Conservation (phyloP, 805 yeast genomes). For the Suhomyces vadensis region DNA sequence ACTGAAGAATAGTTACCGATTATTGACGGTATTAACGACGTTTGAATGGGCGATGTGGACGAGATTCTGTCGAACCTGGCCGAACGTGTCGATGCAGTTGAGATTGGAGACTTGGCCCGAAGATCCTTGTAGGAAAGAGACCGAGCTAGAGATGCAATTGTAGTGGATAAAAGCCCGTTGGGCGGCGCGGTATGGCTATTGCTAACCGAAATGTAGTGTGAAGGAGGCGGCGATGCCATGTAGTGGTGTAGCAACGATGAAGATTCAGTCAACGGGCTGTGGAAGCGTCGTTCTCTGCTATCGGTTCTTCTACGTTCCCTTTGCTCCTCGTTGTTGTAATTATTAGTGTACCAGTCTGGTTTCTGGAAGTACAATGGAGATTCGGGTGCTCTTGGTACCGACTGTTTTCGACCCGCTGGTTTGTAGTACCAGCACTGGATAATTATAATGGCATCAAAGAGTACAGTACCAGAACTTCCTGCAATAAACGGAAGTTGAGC, state of each 20-base stretch:
- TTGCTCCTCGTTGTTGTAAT: background rate
- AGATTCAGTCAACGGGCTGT: background rate
- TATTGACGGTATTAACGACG: constrained; percentile 42
- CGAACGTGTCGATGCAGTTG: background rate
- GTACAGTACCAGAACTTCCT: constrained; percentile 55
- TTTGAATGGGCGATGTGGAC: constrained; percentile 22
- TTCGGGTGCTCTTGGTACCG: background rate
- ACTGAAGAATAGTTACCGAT: constrained; percentile 41
- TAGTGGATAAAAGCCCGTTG: constrained; percentile 14
- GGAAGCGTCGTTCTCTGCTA: background rate
- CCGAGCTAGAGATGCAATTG: constrained; percentile 18
- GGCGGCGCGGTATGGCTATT: background rate
- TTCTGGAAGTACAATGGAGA: constrained; percentile 28
- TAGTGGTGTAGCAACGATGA: background rate
- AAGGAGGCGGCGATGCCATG: constrained; percentile 15
- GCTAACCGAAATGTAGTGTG: constrained; percentile 17
- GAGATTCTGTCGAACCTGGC: constrained; percentile 4
- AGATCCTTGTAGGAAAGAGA: constrained; percentile 12
- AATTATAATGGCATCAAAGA: constrained; percentile 32
- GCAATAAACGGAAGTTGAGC: constrained; percentile 79
- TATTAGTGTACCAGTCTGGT: constrained; percentile 42
- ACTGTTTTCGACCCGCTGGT: background rate
- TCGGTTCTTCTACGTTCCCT: too few relatives aligned
- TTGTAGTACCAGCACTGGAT: constrained; percentile 33
- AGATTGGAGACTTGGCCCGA: constrained; percentile 4